Percentiles rank a stretch among this genome's conserved stretches.
Evolutionary conservation across 73 alveolate genomes (phyloP).

Genomic region (Paramecium sonneborni): DNA sequence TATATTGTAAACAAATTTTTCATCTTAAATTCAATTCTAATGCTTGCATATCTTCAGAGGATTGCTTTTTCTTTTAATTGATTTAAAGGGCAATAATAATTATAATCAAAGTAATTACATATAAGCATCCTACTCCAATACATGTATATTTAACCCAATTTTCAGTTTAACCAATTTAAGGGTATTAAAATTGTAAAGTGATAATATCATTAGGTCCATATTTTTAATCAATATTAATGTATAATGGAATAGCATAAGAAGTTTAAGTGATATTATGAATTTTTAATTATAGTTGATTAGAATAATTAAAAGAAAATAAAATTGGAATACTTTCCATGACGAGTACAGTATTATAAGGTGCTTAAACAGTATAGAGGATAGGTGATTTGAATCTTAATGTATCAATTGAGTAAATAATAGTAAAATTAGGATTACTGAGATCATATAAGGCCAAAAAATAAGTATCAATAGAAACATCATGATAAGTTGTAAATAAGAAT

Average conservation of each 20-base stretch:
- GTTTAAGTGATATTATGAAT: background rate
- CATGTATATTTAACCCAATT: conserved; percentile 11
- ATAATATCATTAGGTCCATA: background rate
- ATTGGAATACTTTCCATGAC: background rate
- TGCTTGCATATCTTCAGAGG: background rate
- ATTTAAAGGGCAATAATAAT: background rate
- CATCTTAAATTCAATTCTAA: conserved; percentile 12
- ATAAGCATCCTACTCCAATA: background rate
- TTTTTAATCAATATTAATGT: background rate
- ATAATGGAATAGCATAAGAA: background rate
- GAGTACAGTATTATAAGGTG: background rate
- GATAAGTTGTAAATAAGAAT: background rate
- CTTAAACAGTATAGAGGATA: background rate
- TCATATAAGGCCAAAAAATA: background rate
- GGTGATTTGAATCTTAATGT: background rate
- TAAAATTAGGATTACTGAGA: background rate
- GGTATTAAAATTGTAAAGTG: background rate
- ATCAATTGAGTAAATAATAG: background rate
- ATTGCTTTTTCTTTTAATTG: background rate
- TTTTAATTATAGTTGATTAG: background rate
- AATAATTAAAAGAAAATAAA: background rate
- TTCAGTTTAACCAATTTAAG: background rate
- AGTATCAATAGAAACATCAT: background rate
- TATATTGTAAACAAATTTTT: too few species aligned
- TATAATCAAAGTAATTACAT: background rate